Percentiles rank a stretch among this genome's conserved stretches.
Conservation (phyloP, 192 early-diverging fungal genomes). For the Backusella luteola region DNA sequence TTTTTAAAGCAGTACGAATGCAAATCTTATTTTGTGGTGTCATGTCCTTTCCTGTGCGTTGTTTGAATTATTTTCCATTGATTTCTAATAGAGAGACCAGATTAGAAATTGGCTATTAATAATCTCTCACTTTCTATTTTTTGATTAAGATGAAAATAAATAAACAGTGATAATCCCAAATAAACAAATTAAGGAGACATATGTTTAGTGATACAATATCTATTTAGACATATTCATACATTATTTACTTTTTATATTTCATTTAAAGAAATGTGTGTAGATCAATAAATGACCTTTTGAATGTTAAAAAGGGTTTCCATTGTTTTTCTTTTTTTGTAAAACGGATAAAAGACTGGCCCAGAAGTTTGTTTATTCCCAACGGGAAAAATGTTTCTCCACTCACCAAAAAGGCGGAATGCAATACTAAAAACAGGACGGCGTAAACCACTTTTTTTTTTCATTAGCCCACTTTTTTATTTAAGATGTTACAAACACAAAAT, state of each 20-base stretch:
- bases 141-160: not conserved
- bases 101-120: not conserved
- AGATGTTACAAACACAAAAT: not conserved
- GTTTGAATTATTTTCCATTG: not conserved
- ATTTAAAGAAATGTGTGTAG: not conserved
- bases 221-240: not conserved
- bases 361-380: not conserved
- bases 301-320: not conserved
- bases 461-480: not conserved
- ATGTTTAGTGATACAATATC: not conserved
- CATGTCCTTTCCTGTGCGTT: not conserved
- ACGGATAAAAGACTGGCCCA: not conserved
- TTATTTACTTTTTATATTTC: not conserved
- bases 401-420: not conserved
- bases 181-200: not conserved
- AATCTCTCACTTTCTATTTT: not conserved
- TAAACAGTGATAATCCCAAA: not conserved
- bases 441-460: not conserved
- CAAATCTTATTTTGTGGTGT: not conserved
- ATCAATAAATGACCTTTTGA: not conserved
- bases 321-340: not conserved
- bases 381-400: not conserved
- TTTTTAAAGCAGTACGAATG: not conserved
- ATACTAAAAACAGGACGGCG: not conserved
- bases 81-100: not conserved